Base-by-base conservation (phyloP, 2,329 filamentous ascomycete species). In the Neonectria neomacrospora region DNA sequence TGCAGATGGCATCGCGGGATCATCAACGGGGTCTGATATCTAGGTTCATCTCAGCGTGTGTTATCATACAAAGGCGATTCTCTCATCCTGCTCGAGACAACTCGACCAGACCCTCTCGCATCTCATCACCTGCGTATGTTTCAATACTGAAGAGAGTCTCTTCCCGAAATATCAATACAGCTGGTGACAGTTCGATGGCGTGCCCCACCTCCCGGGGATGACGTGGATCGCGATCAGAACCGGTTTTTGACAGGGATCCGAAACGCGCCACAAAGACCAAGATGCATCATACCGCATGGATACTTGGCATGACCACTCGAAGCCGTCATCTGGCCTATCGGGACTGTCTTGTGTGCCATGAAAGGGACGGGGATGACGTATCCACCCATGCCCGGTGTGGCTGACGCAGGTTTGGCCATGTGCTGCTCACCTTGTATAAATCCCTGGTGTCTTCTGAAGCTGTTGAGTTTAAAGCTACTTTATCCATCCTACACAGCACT, bases 191-290 rank as follows among this genome's bases (percentile, higher is more conserved):
- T 3, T 26, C 23, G 23, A 26, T 26, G 23, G 23, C 10, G 37
- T 41, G n/a, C 44, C 45, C 55, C 55, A 59, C 51, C 48, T 56
- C 42, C 58, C 48, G 26, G 30, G 23, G 34, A 72, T 72, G 69
- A 72, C 70, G 70, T 73, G 64, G 56, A 45, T 30, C 60, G 45
- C 23, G 23, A 28, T n/a, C 56, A 71, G 67, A 72, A 68, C 70
- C 61, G 59, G 70, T 72, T 72, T 72, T 72, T 62, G 47, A 22
- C 66, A 52, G 41, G 60, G 57, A 64, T 69, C 52, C 57, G 37
- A 53, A 59, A 47, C 54, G 61, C 67, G 67, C 68, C 66, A 71
- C 66, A 69, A 23, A 14, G 16, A 48, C 59, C 52, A 59, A 63
- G 48, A 22, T 34, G 52, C 69, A 71, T 71, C 70, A 72, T 66